Conservation (phyloP, 2,329 filamentous ascomycete genomes). For the Talaromyces sp. region DNA sequence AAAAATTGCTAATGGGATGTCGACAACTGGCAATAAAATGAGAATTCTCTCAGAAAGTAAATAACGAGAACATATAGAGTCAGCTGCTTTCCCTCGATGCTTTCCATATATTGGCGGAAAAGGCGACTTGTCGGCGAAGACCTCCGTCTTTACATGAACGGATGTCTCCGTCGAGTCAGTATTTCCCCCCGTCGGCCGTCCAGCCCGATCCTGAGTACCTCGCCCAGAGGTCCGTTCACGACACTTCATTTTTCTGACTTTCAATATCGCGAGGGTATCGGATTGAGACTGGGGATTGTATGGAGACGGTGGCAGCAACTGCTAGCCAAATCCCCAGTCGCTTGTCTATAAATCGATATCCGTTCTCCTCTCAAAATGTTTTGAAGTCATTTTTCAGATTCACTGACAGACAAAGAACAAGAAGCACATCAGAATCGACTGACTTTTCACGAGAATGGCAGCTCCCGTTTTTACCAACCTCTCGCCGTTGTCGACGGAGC, state of each 20-base stretch:
- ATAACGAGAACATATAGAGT: not conserved
- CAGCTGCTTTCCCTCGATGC: not conserved
- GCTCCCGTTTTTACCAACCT: slow-evolving; percentile 1
- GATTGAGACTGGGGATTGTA: not conserved
- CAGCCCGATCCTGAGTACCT: not conserved
- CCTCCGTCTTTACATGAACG: not conserved
- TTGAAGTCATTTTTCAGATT: not conserved
- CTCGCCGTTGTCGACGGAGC: slow-evolving; percentile 1
- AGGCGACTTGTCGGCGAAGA: not conserved
- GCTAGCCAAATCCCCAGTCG: not conserved
- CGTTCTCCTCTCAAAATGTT: not conserved
- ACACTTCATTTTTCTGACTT: not conserved
- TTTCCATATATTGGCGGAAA: not conserved
- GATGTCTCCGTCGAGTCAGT: not conserved
- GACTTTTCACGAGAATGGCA: not conserved
- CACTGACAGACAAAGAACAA: not conserved
- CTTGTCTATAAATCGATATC: not conserved
- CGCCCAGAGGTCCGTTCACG: not conserved
- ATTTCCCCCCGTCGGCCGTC: not conserved
- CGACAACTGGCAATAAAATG: not conserved
- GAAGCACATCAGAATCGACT: not conserved
- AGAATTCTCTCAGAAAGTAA: not conserved
- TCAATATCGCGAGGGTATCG: not conserved
- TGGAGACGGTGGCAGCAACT: not conserved
- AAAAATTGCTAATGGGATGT: not conserved